Evolutionary conservation across 1,139 yeast species (phyloP).

Genomic region (Ashbya aceris): DNA sequence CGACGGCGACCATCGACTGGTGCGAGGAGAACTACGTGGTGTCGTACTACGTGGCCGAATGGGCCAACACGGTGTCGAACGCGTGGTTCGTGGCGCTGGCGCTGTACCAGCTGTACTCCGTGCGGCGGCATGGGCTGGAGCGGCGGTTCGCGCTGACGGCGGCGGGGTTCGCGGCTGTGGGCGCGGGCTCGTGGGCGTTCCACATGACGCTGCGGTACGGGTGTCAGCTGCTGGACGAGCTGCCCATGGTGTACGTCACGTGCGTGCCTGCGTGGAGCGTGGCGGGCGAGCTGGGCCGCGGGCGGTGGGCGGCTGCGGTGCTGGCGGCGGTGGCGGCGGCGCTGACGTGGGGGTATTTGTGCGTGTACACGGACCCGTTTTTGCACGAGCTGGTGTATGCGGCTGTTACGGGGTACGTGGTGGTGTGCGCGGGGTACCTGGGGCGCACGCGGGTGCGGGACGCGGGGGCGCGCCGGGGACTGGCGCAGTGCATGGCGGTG

Average conservation of each 20-base stretch:
- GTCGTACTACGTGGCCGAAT: slow-evolving; percentile 79
- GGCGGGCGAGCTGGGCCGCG: neutral
- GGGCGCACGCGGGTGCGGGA: slow-evolving; percentile 46
- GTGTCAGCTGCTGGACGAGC: slow-evolving; percentile 84
- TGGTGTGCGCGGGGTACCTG: slow-evolving; percentile 45
- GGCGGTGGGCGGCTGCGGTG: slow-evolving; percentile 36
- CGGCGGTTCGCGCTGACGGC: slow-evolving; percentile 61
- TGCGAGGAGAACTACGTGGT: slow-evolving; percentile 93
- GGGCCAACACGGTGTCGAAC: slow-evolving; percentile 74
- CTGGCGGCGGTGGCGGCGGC: slow-evolving; percentile 47
- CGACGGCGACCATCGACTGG: slow-evolving; percentile 78
- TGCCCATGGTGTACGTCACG: slow-evolving; percentile 97
- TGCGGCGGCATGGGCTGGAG: slow-evolving; percentile 53
- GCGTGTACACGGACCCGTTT: slow-evolving; percentile 63
- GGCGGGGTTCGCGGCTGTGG: slow-evolving; percentile 77
- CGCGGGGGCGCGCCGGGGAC: slow-evolving; percentile 35
- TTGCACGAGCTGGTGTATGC: slow-evolving; percentile 74
- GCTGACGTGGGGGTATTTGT: slow-evolving; percentile 55
- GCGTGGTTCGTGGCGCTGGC: slow-evolving; percentile 60
- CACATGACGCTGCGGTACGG: slow-evolving; percentile 90
- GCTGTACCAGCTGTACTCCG: slow-evolving; percentile 52
- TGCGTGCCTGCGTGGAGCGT: slow-evolving; percentile 77
- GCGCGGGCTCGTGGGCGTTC: slow-evolving; percentile 88
- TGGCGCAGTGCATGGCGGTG: slow-evolving; percentile 45
- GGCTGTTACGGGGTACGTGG: slow-evolving; percentile 47